Evolutionary conservation across 192 early-diverging fungal genomes (phyloP), one percentile per base, ranked within the genome.

Genomic region (Geosiphon pyriformis): DNA sequence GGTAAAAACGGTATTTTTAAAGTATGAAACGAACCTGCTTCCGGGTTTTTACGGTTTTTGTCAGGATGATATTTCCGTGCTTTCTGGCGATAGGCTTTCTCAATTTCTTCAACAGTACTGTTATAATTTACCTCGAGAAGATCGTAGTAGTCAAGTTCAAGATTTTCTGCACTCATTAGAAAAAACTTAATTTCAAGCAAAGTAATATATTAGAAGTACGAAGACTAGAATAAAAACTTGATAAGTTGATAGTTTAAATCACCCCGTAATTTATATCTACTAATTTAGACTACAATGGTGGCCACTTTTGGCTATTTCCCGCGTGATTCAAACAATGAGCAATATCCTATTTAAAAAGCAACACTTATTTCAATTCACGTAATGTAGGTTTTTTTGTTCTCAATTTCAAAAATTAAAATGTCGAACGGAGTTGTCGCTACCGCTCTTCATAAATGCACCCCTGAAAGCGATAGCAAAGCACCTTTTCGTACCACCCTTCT

Each of bases 31-130:
- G n/a, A 67, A 68, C 74, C 74, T 58, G 77, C 83, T 65, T 87
- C 87, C 6, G 81, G 74, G 34, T 86, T 74, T 7, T 74, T 62
- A 4, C 80, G 85, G 57, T 88, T 87, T 60, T 92, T 88, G 79
- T 94, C 92, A 22, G 90, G 92, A 73, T 96, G 92, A 69, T 88
- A 82, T 55, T 73, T 76, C 3, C 94, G 77, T 4, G 90, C 89
- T 34, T 87, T 79, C 29, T 53, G 53, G 46, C 76, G 72, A 52
- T 77, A 77, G 1, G 72, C 72, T 32, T 57, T 69, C 32, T 65
- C 62, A 30, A 78, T 73, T 0, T 72, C 68, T 37, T 70, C 60
- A 15, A 58, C 22, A 7, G 63, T 71, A 4, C 68, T 63, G 23
- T 68, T 66, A 47, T 75, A 68, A 10, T 71, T 49, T n/a, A 78